Percentiles rank a stretch among this genome's conserved stretches.
phyloP scores from a whole-genome alignment of 2,329 filamentous ascomycete species.

The Fusarium verticillioides region DNA sequence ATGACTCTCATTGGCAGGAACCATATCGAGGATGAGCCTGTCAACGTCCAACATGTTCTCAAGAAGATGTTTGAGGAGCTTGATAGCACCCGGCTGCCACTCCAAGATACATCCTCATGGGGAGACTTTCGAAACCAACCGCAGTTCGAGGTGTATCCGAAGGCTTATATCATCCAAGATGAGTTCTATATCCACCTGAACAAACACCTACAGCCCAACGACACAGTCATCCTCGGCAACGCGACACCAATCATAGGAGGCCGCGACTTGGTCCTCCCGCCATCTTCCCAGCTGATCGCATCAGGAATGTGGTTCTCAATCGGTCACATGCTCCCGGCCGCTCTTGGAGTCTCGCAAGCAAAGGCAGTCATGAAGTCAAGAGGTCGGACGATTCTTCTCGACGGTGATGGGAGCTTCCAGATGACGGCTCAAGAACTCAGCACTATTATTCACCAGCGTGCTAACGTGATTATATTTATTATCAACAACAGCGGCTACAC shows the following conservation, averaged over 20 bases:
- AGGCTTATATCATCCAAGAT: not conserved
- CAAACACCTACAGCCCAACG: not conserved
- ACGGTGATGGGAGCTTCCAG: conserved; percentile 14
- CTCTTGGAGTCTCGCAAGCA: conserved; percentile 5
- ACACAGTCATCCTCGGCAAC: conserved; percentile 4
- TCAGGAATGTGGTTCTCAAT: conserved; percentile 28
- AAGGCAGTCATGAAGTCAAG: not conserved
- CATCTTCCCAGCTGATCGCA: not conserved
- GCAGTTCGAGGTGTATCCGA: not conserved
- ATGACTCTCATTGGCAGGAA: conserved; percentile 1
- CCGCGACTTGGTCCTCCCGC: not conserved
- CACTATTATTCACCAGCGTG: conserved; percentile 3
- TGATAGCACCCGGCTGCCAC: fast-evolving
- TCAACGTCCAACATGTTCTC: not conserved
- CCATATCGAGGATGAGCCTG: not conserved
- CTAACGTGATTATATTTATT: not conserved
- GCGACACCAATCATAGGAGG: conserved; percentile 24
- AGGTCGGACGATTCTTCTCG: conserved; percentile 12
- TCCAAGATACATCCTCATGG: not conserved
- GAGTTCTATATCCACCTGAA: conserved; percentile 1
- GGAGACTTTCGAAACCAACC: not conserved
- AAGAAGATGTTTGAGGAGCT: fast-evolving
- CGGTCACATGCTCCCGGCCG: conserved; percentile 9
- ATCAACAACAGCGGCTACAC: conserved; percentile 3
- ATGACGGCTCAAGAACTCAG: conserved; percentile 17